Conservation (phyloP, 2,329 filamentous ascomycete genomes). For the Alternaria sp. region DNA sequence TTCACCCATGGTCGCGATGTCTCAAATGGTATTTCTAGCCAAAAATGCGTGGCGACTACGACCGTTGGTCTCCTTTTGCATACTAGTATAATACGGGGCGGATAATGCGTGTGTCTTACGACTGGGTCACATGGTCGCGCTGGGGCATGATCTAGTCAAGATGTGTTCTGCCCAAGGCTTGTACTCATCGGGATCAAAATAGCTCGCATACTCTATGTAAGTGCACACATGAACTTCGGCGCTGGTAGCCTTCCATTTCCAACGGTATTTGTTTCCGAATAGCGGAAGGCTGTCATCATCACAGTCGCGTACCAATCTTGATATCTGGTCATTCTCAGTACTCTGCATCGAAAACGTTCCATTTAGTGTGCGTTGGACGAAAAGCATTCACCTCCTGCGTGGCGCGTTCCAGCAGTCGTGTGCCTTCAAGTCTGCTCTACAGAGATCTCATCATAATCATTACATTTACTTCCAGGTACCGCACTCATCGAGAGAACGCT, state of each 20-base stretch:
- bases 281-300: not conserved
- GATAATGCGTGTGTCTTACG: no score
- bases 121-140: not conserved
- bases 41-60: not conserved
- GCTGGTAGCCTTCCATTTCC: not conserved
- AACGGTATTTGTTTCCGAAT: not conserved
- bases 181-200: not conserved
- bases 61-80: not conserved
- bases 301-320: not conserved
- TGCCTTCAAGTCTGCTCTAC: not conserved
- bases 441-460: not conserved
- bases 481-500: fast-evolving
- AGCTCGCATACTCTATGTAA: not conserved
- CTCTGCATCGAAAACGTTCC: not conserved
- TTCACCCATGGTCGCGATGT: not conserved
- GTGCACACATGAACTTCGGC: not conserved
- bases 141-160: not conserved
- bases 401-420: not conserved
- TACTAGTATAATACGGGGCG: not conserved
- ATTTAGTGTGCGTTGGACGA: not conserved
- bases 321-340: not conserved
- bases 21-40: not conserved
- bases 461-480: not conserved
- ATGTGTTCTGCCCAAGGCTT: not conserved
- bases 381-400: not conserved